phyloP scores from a whole-genome alignment of 257 asterid species.

The Rauvolfia tetraphylla region DNA sequence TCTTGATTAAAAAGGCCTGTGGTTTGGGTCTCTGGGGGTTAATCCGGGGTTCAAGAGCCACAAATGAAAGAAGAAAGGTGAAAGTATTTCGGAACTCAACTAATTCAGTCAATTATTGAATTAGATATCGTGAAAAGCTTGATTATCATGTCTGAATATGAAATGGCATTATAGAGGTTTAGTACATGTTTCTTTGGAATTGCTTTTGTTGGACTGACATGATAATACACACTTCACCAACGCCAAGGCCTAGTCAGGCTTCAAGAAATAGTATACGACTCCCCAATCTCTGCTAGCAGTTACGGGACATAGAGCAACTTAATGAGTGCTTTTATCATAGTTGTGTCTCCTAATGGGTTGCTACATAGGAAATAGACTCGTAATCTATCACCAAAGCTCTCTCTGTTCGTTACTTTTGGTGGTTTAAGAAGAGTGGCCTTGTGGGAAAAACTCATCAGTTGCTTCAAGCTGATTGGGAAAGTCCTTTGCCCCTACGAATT shows the following conservation, averaged over 20 bases:
- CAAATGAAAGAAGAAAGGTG: neutral
- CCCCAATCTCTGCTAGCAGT: conserved; percentile 6
- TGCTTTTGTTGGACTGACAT: neutral
- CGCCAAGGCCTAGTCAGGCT: conserved; percentile 9
- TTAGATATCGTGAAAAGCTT: neutral
- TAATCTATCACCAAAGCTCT: conserved; percentile 12
- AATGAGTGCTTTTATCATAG: conserved; percentile 3
- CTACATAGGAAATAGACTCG: conserved; percentile 4
- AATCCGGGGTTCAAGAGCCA: neutral
- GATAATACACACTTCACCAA: neutral
- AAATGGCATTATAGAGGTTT: neutral
- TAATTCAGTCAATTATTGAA: neutral
- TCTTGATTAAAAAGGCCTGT: neutral
- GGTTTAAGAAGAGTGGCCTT: neutral
- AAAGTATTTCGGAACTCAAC: too few relatives aligned
- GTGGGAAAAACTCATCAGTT: too few relatives aligned
- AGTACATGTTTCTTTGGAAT: neutral
- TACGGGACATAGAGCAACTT: neutral
- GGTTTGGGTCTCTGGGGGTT: neutral
- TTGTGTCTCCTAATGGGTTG: conserved; percentile 6
- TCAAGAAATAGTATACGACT: neutral
- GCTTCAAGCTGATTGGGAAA: too few relatives aligned
- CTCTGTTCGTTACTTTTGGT: conserved; percentile 8
- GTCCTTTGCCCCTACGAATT: neutral
- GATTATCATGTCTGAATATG: conserved; percentile 1